phyloP scores from a whole-genome alignment of 2,329 filamentous ascomycete species.

The Fusarium concolor region DNA sequence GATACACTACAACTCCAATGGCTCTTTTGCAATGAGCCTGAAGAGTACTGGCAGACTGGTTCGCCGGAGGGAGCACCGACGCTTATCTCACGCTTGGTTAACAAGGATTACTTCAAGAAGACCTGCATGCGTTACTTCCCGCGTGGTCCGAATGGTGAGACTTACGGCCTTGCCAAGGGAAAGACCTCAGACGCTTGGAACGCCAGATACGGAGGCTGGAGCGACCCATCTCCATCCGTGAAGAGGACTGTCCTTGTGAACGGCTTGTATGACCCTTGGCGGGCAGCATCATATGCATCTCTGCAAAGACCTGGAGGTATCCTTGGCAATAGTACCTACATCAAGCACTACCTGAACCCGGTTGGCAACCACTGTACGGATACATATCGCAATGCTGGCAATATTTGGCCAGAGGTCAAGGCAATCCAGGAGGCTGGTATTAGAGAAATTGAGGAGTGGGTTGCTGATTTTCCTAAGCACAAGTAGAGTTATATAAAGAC shows the following conservation, averaged over 20 bases:
- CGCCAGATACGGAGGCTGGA: conserved; percentile 4
- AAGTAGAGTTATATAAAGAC: not conserved
- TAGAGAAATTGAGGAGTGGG: not conserved
- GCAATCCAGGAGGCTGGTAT: conserved; percentile 12
- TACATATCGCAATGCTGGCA: conserved; percentile 1
- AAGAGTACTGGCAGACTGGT: conserved; percentile 10
- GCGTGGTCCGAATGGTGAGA: not conserved
- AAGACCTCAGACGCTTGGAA: not conserved
- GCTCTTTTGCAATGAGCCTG: conserved; percentile 7
- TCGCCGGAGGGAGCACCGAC: not conserved
- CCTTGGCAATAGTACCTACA: conserved; percentile 2
- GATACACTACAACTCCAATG: not conserved
- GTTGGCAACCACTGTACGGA: conserved; percentile 5
- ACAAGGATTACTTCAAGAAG: conserved; percentile 8
- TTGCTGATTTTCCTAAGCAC: not conserved
- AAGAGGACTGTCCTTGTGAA: conserved; percentile 10
- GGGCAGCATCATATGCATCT: not conserved
- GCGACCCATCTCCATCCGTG: not conserved
- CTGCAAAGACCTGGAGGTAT: conserved; percentile 4
- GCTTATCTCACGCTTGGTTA: conserved; percentile 2
- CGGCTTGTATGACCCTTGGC: conserved; percentile 1
- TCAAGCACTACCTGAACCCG: conserved; percentile 3
- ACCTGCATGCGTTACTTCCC: conserved; percentile 4
- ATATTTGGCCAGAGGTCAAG: conserved; percentile 7
- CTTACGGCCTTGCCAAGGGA: not conserved